These are phyloP conservation scores for Pilaira anomala DNA, from an alignment of 192 early-diverging fungal species.

Conservation along the genomic window DNA sequence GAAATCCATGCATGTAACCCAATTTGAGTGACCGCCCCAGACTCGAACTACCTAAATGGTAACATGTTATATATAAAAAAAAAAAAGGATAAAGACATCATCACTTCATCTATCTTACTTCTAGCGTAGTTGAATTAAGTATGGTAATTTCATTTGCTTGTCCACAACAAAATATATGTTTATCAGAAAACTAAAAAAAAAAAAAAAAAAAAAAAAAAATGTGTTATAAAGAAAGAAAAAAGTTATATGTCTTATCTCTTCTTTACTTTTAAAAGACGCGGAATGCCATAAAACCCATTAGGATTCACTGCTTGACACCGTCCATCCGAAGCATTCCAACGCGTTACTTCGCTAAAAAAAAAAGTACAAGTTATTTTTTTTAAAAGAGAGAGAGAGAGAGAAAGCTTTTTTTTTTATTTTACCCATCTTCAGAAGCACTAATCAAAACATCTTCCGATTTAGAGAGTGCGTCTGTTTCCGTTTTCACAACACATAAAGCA, in stretches of 20 bases:
- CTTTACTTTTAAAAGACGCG: conserved; percentile 42
- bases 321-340: conserved; percentile 52
- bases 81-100: too few relatives aligned
- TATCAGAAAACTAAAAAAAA: conserved; percentile 30
- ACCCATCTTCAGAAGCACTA: conserved; percentile 58
- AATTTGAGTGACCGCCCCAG: conserved; percentile 56
- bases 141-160: conserved; percentile 51
- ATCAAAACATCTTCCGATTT: conserved; percentile 46
- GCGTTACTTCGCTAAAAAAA: conserved; percentile 41
- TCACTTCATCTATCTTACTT: conserved; percentile 25
- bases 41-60: conserved; percentile 51
- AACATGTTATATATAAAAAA: too few relatives aligned
- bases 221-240: not conserved
- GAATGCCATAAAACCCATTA: conserved; percentile 45
- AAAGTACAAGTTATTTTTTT: not conserved
- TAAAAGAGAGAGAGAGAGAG: conserved; percentile 15
- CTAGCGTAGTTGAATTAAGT: conserved; percentile 46
- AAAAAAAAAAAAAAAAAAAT: not conserved
- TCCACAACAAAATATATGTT: conserved; percentile 53
- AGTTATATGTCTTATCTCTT: too few relatives aligned
- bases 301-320: conserved; percentile 46
- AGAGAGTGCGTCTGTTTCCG: conserved; percentile 40
- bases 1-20: conserved; percentile 50
- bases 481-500: conserved; percentile 40
- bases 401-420: conserved; percentile 4